Percentiles rank a stretch among this genome's conserved stretches.
These are phyloP conservation scores for Populus hybrid DNA, from an alignment of 441 rosid species.

Conservation along the genomic window DNA sequence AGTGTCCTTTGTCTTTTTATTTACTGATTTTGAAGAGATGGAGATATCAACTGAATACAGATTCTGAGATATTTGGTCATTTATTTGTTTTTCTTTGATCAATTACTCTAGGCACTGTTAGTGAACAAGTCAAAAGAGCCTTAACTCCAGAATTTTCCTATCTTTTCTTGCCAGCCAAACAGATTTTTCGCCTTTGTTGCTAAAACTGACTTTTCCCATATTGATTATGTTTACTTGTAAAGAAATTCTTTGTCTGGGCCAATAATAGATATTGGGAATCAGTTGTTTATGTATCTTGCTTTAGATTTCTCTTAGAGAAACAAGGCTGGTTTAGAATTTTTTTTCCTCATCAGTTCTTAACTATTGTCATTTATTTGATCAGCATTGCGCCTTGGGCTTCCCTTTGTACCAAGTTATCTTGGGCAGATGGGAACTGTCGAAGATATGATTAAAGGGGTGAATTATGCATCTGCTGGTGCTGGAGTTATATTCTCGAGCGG, in stretches of 20 bases:
- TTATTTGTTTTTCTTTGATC: not conserved
- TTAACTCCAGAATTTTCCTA: not conserved
- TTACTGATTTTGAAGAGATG: not conserved
- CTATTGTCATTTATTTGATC: conserved; percentile 16
- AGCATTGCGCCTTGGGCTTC: conserved; percentile 81
- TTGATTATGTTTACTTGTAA: not conserved
- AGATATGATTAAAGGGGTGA: conserved; percentile 79
- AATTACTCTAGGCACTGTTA: not conserved
- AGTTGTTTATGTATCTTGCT: not conserved
- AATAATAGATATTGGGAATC: not conserved
- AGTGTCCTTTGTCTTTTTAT: not conserved
- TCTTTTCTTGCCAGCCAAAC: not conserved
- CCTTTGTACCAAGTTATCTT: conserved; percentile 86
- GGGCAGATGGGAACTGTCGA: conserved; percentile 59
- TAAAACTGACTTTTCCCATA: not conserved
- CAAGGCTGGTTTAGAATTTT: too few relatives aligned
- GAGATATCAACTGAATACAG: not conserved
- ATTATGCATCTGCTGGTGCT: conserved; percentile 94
- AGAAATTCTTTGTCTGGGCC: not conserved
- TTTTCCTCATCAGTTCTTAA: not conserved
- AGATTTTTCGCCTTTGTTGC: not conserved
- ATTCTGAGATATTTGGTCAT: not conserved
- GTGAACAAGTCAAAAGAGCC: not conserved
- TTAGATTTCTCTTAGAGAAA: not conserved
- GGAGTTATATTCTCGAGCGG: conserved; percentile 91